Evolutionary conservation across 495 filamentous ascomycete genomes (phyloP), one percentile per base, ranked within the genome.

Genomic region (Cladorrhinum samala): DNA sequence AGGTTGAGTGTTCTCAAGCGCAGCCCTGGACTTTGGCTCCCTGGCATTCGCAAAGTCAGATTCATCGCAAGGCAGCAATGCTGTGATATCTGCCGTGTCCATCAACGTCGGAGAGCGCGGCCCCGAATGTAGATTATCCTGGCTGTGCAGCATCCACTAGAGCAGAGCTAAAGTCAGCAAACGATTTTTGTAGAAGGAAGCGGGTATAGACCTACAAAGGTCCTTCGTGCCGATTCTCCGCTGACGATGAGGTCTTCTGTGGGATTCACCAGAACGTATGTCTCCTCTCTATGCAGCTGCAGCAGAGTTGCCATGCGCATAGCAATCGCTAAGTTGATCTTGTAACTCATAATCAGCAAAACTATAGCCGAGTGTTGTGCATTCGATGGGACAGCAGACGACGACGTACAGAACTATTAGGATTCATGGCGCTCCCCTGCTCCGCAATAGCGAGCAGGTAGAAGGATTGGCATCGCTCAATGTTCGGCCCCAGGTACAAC

Each of bases 101-200:
- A 79, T 54, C 0, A 75, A 69, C 5, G 74, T 57, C 5, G 76
- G 76, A 24, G 71, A 71, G 23, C 65, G 68, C 3, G 72, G 71
- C 0, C 75, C 74, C 0, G 74, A 76, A 49, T 74, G 70, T 20
- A 79, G 67, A 49, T 78, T 77, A 41, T 77, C 74, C 54, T 79
- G 76, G 56, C 72, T 76, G 56, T 76, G 72, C 54, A 75, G 52
- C 74, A 76, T 77, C 75, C 75, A 75, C 71, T 77, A 39, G 6
- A 30, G 11, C 6, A 11, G 11, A 23, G 9, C 14, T n/a, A 17
- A 17, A 21, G 52, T 60, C 37, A 65, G 48, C 23, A 33, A 33
- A 11, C 2, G 39, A 24, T 23, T 17, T 48, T 19, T 11, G 3
- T 19, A 11, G 2, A 21, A 3, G 4, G 9, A 30, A 9, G 11